These are phyloP conservation scores for Acanthamoeba triangularis DNA, from an alignment of 208 protist genomes.

Conservation along the genomic window DNA sequence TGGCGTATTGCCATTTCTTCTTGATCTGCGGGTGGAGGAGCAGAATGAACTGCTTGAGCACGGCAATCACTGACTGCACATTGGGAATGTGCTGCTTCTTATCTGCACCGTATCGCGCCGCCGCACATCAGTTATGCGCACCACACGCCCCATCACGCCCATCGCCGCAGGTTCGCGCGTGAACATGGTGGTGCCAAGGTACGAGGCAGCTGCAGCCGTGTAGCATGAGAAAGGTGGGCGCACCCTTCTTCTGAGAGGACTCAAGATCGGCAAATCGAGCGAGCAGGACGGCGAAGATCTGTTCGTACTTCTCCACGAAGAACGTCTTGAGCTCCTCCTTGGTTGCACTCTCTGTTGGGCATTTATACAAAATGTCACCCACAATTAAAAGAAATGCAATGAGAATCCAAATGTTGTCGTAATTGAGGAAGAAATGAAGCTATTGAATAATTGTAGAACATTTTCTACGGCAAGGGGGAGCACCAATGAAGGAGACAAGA, in stretches of 20 bases:
- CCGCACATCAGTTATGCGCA: too few species aligned
- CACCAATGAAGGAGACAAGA: slow-evolving; percentile 47
- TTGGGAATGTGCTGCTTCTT: slow-evolving; percentile 64
- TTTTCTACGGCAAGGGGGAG: too few species aligned
- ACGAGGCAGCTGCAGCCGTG: too few species aligned
- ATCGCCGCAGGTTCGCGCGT: background rate
- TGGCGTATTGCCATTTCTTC: slow-evolving; percentile 70
- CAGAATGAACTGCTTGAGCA: slow-evolving; percentile 63
- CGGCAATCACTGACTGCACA: slow-evolving; percentile 14
- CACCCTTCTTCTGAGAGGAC: slow-evolving; percentile 66
- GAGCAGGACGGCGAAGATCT: slow-evolving; percentile 65
- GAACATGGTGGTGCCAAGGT: too few species aligned
- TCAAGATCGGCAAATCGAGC: slow-evolving; percentile 63
- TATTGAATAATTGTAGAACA: too few species aligned
- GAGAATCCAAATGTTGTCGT: background rate
- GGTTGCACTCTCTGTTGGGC: slow-evolving; percentile 7
- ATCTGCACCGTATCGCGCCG: too few species aligned
- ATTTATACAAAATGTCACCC: too few species aligned
- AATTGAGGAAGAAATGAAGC: too few species aligned
- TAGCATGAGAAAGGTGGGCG: background rate
- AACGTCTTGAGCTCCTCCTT: slow-evolving; percentile 16
- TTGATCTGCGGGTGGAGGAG: slow-evolving; percentile 16
- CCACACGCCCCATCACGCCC: too few species aligned
- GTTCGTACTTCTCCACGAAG: slow-evolving; percentile 41
- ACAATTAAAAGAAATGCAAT: background rate